phyloP scores from a whole-genome alignment of 2,329 filamentous ascomycete species.

The Rutstroemia sp. region DNA sequence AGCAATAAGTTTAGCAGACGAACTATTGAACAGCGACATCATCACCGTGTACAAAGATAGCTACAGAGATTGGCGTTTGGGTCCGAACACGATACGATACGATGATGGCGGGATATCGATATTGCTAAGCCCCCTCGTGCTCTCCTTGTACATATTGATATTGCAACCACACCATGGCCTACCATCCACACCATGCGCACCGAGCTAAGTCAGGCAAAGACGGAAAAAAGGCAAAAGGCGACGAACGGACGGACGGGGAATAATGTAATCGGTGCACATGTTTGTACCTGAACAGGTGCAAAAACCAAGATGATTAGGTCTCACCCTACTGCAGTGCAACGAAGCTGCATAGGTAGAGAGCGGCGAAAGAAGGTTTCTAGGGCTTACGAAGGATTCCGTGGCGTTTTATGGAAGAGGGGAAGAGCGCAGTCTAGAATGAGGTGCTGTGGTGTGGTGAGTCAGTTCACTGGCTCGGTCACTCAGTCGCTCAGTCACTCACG shows the following conservation, averaged over 20 bases:
- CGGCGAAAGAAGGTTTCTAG: not conserved
- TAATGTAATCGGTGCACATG: too few species aligned
- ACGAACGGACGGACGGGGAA: not conserved
- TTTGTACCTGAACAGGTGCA: not conserved
- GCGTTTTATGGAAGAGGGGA: not conserved
- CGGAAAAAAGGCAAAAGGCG: not conserved
- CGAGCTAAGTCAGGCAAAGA: not conserved
- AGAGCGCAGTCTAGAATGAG: too few species aligned
- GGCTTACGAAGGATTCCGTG: slow-evolving; percentile 5
- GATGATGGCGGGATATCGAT: too few species aligned
- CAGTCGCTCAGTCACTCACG: too few species aligned
- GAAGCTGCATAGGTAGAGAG: not conserved
- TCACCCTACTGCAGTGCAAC: not conserved
- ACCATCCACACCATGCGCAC: too few species aligned
- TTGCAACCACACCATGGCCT: not conserved
- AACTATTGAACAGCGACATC: too few species aligned
- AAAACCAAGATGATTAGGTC: not conserved
- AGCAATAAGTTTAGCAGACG: too few species aligned
- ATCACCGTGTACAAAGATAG: too few species aligned
- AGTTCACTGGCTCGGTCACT: not conserved
- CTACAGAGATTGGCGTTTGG: too few species aligned
- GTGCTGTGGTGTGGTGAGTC: too few species aligned
- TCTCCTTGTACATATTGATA: not conserved
- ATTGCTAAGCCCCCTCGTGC: not conserved
- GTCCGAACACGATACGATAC: too few species aligned